Base-by-base conservation (phyloP, 495 filamentous ascomycete genomes). In the Letharia lupina region DNA sequence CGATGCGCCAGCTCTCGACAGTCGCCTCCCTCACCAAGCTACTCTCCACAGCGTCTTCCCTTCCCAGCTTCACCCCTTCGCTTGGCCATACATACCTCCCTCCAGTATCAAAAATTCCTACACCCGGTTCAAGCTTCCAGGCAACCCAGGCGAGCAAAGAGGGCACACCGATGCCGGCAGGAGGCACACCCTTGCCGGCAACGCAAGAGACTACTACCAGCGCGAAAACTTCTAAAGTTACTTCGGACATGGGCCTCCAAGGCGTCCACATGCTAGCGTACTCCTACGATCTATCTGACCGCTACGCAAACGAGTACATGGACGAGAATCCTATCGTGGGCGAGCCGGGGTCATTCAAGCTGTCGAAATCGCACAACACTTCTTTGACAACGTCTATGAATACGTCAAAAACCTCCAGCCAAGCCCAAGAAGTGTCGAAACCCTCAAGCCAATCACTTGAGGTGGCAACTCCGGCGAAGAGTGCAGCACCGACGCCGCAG, bases 261-360 rank as follows among this genome's bases (percentile, higher is more conserved):
- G 80, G 80, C 59, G 77, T 78, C 1, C 83, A 84, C 18, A 81
- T 86, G 47, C 76, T 92, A 7, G 84, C 86, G 62, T 87, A 94
- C 65, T 82, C 87, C 1, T 84, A 91, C 60, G 77, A 79, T 61
- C 78, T 94, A 37, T 78, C 87, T 58, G 74, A 86, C 20, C 81
- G 81, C 45, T 87, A 86, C 64, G 84, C 83, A 35, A 84, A 88
- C 59, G 93, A 98, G 62, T 96, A 85, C 75, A 91, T 94, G 85
- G 91, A 98, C 75, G 91, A 96, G 73, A 94, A 87, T 69, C 91
- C 91, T 4, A 83, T 96, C 59, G 85, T 88, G 2, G 93, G 93
- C 57, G 87, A 89, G 70, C 93, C 93, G 0, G 92, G 93, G 31
- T 84, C 86, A n/a, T 96, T 96, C 76, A 87, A 89, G 63, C 80